These are phyloP conservation scores for Fusarium coffeatum DNA, from an alignment of 2,329 filamentous ascomycete genomes.

Conservation along the genomic window DNA sequence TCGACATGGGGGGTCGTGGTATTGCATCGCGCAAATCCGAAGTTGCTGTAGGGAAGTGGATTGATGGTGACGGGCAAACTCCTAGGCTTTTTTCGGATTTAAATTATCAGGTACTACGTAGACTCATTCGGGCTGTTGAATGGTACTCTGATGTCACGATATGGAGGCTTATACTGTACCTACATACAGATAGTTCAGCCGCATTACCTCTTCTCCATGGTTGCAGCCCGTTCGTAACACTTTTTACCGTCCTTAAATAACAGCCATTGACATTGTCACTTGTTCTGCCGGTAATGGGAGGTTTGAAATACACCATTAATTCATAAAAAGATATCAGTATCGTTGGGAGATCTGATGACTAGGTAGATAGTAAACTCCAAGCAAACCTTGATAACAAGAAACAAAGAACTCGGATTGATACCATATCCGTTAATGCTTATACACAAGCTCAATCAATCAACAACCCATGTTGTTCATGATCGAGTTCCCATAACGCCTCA, in stretches of 20 bases:
- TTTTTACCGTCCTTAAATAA: neutral
- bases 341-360: neutral
- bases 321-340: neutral
- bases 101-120: neutral
- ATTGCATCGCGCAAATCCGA: slow-evolving; percentile 28
- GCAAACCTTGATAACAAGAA: neutral
- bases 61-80: slow-evolving; percentile 19
- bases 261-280: neutral
- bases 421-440: neutral
- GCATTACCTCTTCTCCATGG: neutral
- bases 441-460: slow-evolving; percentile 17
- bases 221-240: neutral
- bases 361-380: neutral
- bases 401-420: neutral
- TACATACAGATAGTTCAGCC: neutral
- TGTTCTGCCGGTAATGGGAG: neutral
- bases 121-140: neutral
- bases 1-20: neutral
- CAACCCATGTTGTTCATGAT: slow-evolving; percentile 5
- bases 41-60: neutral
- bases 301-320: neutral
- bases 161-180: neutral
- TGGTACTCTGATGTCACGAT: neutral
- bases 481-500: slow-evolving; percentile 25
- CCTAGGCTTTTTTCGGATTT: slow-evolving; percentile 17